phyloP scores from a whole-genome alignment of 1,139 yeast species.

The Blastobotrys elegans region DNA sequence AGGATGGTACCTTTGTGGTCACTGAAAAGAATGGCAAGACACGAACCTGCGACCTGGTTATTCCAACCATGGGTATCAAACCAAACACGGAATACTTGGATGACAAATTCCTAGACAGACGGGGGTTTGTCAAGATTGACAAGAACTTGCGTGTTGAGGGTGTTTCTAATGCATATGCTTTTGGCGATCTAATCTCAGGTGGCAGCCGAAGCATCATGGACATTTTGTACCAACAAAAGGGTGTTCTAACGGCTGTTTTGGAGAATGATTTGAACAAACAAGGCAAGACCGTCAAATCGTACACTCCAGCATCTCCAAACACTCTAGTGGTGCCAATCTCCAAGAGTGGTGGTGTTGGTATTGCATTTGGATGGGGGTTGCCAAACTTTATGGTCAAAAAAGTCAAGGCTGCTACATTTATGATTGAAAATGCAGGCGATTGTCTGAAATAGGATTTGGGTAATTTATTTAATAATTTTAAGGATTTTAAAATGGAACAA shows the following conservation, averaged over 20 bases:
- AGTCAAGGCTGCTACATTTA: constrained; percentile 21
- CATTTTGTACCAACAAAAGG: constrained; percentile 16
- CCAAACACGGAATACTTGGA: constrained; percentile 27
- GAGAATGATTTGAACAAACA: constrained; percentile 16
- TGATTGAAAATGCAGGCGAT: constrained; percentile 17
- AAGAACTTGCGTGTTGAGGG: constrained; percentile 23
- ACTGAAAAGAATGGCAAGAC: constrained; percentile 19
- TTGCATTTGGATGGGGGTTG: constrained; percentile 20
- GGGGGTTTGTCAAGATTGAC: constrained; percentile 22
- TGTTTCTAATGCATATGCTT: constrained; percentile 22
- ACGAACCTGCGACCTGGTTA: constrained; percentile 18
- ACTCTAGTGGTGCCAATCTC: constrained; percentile 22
- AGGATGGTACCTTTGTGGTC: not conserved
- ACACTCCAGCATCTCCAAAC: not conserved
- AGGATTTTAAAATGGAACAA: too few relatives aligned
- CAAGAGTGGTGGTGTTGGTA: constrained; percentile 23
- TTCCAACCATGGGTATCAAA: constrained; percentile 22
- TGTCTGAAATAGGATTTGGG: not conserved
- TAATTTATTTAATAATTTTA: too few relatives aligned
- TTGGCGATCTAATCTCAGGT: constrained; percentile 26
- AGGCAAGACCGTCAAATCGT: not conserved
- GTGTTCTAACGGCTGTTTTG: constrained; percentile 17
- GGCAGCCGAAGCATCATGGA: constrained; percentile 20
- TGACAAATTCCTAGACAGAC: constrained; percentile 16
- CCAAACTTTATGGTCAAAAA: constrained; percentile 21